A percentile compares a stretch with the other conserved stretches of the same genome.
phyloP scores from a whole-genome alignment of 768 basidiomycete species.

The Boletus reticulatus region DNA sequence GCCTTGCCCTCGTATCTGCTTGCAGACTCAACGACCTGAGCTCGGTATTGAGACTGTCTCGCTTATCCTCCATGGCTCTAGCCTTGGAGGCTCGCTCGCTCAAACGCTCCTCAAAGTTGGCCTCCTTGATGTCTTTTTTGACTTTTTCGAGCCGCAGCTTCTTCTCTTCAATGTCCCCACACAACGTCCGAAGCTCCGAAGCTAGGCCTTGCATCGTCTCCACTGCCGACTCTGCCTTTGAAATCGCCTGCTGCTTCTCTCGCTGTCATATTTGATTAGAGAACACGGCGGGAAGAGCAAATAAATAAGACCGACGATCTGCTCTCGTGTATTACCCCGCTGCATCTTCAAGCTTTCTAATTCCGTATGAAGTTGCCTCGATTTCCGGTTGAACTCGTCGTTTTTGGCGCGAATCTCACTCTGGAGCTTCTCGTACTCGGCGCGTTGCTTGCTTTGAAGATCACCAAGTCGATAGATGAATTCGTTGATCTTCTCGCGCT shows the following conservation, averaged over 20 bases:
- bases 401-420: slow-evolving; percentile 55
- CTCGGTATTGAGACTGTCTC: slow-evolving; percentile 71
- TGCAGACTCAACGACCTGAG: slow-evolving; percentile 71
- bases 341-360: slow-evolving; percentile 54
- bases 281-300: neutral
- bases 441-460: slow-evolving; percentile 58
- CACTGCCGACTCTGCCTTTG: slow-evolving; percentile 50
- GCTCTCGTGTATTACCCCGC: slow-evolving; percentile 48
- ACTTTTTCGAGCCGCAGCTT: slow-evolving; percentile 56
- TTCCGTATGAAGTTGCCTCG: slow-evolving; percentile 54
- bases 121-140: slow-evolving; percentile 53
- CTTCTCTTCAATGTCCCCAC: slow-evolving; percentile 71
- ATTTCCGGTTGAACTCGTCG: slow-evolving; percentile 64
- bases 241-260: slow-evolving; percentile 52
- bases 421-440: slow-evolving; percentile 66
- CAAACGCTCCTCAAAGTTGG: slow-evolving; percentile 65
- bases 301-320: slow-evolving; percentile 47
- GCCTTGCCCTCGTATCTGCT: slow-evolving; percentile 74
- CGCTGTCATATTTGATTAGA: slow-evolving; percentile 28
- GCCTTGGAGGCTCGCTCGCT: slow-evolving; percentile 50
- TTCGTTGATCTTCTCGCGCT: slow-evolving; percentile 67
- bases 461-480: slow-evolving; percentile 69
- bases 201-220: slow-evolving; percentile 56
- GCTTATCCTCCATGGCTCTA: slow-evolving; percentile 62
- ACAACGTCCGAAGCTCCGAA: slow-evolving; percentile 50